phyloP scores from a whole-genome alignment of 345 rosid species.

The Turnera subulata region DNA sequence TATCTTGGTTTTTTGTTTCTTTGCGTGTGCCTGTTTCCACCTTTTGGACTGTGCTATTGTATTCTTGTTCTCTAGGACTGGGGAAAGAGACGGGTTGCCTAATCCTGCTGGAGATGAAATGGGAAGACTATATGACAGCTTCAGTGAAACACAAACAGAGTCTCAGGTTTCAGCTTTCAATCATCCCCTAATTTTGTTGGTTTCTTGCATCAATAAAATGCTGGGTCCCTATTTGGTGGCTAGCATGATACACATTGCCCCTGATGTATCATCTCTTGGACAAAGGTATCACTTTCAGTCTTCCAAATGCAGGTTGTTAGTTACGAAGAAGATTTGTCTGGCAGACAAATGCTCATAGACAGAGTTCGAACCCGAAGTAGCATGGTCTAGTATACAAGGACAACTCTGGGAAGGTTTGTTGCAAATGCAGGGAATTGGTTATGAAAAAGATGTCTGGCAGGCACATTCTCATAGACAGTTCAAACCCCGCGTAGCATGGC shows the following conservation, averaged over 20 bases:
- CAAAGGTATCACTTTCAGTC: neutral
- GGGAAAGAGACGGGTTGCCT: slow-evolving; percentile 36
- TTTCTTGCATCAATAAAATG: slow-evolving; percentile 5
- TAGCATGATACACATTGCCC: too few species aligned
- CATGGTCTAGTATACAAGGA: slow-evolving; percentile 28
- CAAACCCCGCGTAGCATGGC: too few species aligned
- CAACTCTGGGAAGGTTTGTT: neutral
- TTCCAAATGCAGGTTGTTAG: slow-evolving; percentile 65
- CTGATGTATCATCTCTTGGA: neutral
- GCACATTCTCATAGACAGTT: too few species aligned
- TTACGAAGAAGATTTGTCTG: slow-evolving; percentile 93
- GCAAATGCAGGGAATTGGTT: too few species aligned
- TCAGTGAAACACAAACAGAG: slow-evolving; percentile 95
- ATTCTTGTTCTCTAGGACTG: slow-evolving; percentile 32
- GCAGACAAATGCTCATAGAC: slow-evolving; percentile 95
- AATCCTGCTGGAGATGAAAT: slow-evolving; percentile 34
- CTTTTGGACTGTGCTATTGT: slow-evolving; percentile 9
- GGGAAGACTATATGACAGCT: slow-evolving; percentile 45
- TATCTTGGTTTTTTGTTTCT: neutral
- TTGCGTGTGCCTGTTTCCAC: neutral
- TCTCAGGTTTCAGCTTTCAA: slow-evolving; percentile 71
- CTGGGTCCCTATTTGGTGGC: neutral
- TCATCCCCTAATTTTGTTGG: slow-evolving; percentile 7
- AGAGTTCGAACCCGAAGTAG: slow-evolving; percentile 85
- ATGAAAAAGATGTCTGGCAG: too few species aligned